phyloP scores from a whole-genome alignment of 441 rosid species.

The Adansonia madagascariensis region DNA sequence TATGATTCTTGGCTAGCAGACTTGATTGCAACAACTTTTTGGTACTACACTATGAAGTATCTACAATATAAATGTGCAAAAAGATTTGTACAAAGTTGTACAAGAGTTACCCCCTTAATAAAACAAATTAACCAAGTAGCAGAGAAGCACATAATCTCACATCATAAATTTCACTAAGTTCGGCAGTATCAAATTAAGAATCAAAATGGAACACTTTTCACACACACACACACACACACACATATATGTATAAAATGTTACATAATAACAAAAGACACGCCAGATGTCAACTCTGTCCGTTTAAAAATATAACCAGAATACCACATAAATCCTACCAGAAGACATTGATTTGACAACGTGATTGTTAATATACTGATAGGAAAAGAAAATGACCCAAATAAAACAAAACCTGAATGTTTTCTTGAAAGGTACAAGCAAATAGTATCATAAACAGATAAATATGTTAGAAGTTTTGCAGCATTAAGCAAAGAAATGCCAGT shows the following conservation, averaged over 20 bases:
- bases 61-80: background rate
- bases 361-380: background rate
- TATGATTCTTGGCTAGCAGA: background rate
- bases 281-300: background rate
- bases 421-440: background rate
- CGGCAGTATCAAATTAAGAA: background rate
- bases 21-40: background rate
- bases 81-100: background rate
- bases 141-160: background rate
- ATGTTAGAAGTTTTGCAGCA: conserved; percentile 5
- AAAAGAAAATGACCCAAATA: conserved; percentile 1
- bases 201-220: conserved; percentile 4
- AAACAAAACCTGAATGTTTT: background rate
- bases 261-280: background rate
- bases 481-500: conserved; percentile 26
- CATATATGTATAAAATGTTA: too few species aligned
- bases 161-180: background rate
- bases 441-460: background rate
- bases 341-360: background rate
- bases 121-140: background rate
- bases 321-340: background rate
- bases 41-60: background rate
- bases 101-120: background rate
- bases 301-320: background rate
- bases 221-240: background rate